Evolutionary conservation across 768 basidiomycete genomes (phyloP), one percentile per base, ranked within the genome.

Genomic region (Lentinula aciculospora): DNA sequence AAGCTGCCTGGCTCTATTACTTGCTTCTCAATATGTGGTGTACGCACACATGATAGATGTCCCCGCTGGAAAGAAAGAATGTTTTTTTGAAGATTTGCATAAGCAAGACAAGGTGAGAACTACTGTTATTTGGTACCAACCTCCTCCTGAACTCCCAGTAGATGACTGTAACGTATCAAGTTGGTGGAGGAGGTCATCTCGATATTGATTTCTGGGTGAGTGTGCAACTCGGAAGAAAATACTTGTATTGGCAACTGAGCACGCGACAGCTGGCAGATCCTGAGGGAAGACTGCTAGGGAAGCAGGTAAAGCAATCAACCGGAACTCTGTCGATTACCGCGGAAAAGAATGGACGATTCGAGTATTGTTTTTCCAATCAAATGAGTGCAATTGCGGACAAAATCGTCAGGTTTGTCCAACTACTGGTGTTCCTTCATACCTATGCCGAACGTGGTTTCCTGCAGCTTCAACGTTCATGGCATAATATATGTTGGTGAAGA

Each of bases 101-200:
- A 76, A 82, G 61, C 85, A 93, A 69, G 94, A 96, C 84, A 91
- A 94, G 80, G 92, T 89, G 61, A 57, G 65, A 37, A 42, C 37
- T 45, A 19, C 60, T 25, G 17, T 49, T 15, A 23, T 15, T 21
- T 47, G 8, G 54, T 48, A 45, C 29, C 56, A 53, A 23, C 62
- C 62, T 39, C 57, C 10, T n/a, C 28, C 17, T 31, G n/a, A 56
- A 46, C 28, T 32, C 19, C 31, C 12, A 54, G 32, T 65, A 98
- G 95, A 98, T 99, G 97, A 96, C 96, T 25, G 91, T 99, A 50
- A 97, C 96, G 37, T 99, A 98, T 69, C 97, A 99, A 80, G 97
- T 98, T 6, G 95, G 93, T 53, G 94, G 92, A 44, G 97, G 97
- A 25, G 96, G 97, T 1, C 92, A 98, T 68, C 73, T 98, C 50